Conservation (phyloP, 768 basidiomycete genomes). For the Russula griseocarnosa region DNA sequence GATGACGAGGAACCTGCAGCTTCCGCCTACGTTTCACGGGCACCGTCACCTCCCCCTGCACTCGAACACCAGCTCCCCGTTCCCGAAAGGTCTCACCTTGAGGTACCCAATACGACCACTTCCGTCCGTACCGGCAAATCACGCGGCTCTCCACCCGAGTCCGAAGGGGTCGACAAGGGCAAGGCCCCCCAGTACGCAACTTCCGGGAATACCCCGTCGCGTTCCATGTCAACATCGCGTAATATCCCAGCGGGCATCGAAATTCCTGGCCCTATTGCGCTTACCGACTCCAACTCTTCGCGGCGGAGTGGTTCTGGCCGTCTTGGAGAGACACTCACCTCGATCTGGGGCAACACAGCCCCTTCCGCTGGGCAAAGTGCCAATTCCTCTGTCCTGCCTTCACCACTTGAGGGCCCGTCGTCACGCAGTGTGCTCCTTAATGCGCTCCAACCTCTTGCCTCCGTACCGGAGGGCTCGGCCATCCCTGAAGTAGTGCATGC, state of each 20-base stretch:
- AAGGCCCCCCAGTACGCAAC: conserved; percentile 31
- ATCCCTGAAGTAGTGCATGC: conserved; percentile 22
- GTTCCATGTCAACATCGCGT: conserved; percentile 22
- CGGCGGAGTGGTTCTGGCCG: conserved; percentile 40
- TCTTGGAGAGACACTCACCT: conserved; percentile 43
- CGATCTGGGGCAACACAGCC: conserved; percentile 45
- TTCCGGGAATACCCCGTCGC: conserved; percentile 3
- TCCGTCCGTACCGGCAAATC: conserved; percentile 15
- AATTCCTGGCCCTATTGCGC: conserved; percentile 36
- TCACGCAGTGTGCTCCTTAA: conserved; percentile 28
- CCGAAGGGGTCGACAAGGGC: conserved; percentile 29
- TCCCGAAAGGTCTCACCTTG: conserved; percentile 30
- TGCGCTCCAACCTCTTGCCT: conserved; percentile 30
- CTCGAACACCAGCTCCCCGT: conserved; percentile 33
- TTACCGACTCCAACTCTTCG: conserved; percentile 35
- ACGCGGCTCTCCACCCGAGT: conserved; percentile 31
- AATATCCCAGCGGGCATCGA: conserved; percentile 32
- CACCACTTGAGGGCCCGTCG: conserved; percentile 35
- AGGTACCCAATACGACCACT: conserved; percentile 29
- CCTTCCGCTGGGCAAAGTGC: conserved; percentile 25
- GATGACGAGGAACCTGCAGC: conserved; percentile 45
- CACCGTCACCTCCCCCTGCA: conserved; percentile 43
- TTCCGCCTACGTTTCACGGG: conserved; percentile 50
- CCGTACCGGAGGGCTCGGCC: conserved; percentile 26
- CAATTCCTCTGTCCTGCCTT: conserved; percentile 22